Conservation (phyloP, 208 protist species). For the Leishmania braziliensis region DNA sequence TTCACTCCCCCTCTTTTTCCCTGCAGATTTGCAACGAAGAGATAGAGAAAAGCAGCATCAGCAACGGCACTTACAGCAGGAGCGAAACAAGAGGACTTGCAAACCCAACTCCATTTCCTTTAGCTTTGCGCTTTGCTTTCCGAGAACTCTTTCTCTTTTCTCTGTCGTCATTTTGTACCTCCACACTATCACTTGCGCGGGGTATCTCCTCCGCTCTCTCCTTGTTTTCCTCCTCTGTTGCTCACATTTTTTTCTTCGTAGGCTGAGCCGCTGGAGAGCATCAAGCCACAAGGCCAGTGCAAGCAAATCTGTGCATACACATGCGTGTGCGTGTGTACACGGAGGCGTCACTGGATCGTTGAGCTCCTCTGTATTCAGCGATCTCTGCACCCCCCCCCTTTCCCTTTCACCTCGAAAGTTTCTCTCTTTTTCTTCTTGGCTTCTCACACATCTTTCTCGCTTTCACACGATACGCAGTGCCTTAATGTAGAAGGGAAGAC, state of each 20-base stretch:
- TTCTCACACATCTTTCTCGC: neutral
- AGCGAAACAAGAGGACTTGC: neutral
- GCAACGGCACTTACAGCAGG: neutral
- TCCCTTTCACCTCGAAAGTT: neutral
- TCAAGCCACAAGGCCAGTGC: neutral
- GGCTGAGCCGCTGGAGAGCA: neutral
- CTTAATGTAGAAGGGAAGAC: neutral
- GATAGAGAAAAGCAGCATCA: neutral
- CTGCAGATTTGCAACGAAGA: neutral
- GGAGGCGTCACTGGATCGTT: neutral
- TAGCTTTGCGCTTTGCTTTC: neutral
- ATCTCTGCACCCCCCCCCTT: neutral
- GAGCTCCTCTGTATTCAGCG: neutral
- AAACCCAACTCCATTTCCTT: neutral
- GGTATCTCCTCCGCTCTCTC: neutral
- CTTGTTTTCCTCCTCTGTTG: no score
- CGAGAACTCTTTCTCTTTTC: slow-evolving; percentile 8
- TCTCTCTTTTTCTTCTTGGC: neutral
- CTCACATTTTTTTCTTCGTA: slow-evolving; percentile 1
- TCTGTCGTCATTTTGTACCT: neutral
- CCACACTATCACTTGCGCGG: neutral
- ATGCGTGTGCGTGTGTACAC: neutral
- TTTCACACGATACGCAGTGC: no score
- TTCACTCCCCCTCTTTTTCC: no score
- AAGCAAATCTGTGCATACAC: neutral